phyloP scores from a whole-genome alignment of 2,329 filamentous ascomycete species.

The Cladobotryum mycophilum region DNA sequence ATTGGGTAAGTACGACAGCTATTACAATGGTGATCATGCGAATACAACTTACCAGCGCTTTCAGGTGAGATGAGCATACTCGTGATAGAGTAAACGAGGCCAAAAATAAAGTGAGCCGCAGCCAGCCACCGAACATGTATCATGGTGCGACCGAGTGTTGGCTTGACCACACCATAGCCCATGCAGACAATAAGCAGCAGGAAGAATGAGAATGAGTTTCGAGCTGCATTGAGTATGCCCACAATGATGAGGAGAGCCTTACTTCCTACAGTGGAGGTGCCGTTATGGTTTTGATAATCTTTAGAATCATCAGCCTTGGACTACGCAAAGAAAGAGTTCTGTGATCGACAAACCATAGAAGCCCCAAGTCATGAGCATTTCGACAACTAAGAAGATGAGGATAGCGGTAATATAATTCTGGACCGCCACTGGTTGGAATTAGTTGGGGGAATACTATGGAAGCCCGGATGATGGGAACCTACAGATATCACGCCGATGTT shows the following conservation, averaged over 20 bases:
- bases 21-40: neutral
- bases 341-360: constrained; percentile 67
- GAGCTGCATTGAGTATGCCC: constrained; percentile 84
- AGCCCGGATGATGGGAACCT: constrained; percentile 25
- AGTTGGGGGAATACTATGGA: constrained; percentile 3
- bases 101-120: constrained; percentile 89
- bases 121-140: constrained; percentile 86
- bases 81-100: constrained; percentile 85
- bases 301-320: neutral
- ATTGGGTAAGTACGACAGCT: neutral
- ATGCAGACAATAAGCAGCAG: constrained; percentile 96
- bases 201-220: constrained; percentile 99
- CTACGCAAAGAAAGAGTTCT: neutral
- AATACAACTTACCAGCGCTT: constrained; percentile 53
- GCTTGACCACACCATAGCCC: constrained; percentile 98
- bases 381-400: constrained; percentile 83
- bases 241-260: constrained; percentile 86
- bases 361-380: constrained; percentile 98
- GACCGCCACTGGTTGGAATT: constrained; percentile 61
- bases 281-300: constrained; percentile 91
- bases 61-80: constrained; percentile 87
- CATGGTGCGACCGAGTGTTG: constrained; percentile 87
- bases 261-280: constrained; percentile 65
- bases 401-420: constrained; percentile 99
- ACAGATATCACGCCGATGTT: constrained; percentile 88